Conservation (phyloP, 768 basidiomycete species). For the Dacryopinax spathularia region DNA sequence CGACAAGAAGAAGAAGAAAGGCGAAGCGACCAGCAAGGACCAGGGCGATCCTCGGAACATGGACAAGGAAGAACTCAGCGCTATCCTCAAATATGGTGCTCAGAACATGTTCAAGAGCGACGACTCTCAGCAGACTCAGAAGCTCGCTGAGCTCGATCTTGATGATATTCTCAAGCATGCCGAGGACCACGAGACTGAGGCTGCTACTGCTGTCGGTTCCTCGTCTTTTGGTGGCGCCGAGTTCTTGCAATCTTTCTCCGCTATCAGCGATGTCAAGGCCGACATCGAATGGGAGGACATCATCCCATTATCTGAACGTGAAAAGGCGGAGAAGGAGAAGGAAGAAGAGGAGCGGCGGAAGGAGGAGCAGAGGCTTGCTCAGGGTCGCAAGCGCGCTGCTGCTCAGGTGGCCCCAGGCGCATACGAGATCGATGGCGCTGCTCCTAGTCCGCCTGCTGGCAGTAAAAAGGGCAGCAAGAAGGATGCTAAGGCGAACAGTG, state of each 20-base stretch:
- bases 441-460: slow-evolving; percentile 48
- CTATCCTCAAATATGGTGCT: slow-evolving; percentile 96
- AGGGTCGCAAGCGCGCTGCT: slow-evolving; percentile 21
- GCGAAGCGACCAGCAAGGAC: slow-evolving; percentile 38
- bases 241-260: slow-evolving; percentile 89
- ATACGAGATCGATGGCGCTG: slow-evolving; percentile 74
- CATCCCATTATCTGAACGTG: slow-evolving; percentile 84
- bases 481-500: slow-evolving; percentile 18
- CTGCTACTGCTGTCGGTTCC: slow-evolving; percentile 55
- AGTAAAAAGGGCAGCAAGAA: slow-evolving; percentile 33
- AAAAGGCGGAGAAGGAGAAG: slow-evolving; percentile 69
- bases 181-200: slow-evolving; percentile 91
- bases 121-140: slow-evolving; percentile 79
- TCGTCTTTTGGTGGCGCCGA: slow-evolving; percentile 94
- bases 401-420: slow-evolving; percentile 56
- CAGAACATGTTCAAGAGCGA: slow-evolving; percentile 99
- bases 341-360: slow-evolving; percentile 39
- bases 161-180: slow-evolving; percentile 95
- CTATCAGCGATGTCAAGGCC: slow-evolving; percentile 94
- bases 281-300: slow-evolving; percentile 99
- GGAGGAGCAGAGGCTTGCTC: slow-evolving; percentile 7
- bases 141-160: slow-evolving; percentile 97
- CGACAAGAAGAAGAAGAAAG: slow-evolving; percentile 27
- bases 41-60: slow-evolving; percentile 63
- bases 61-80: slow-evolving; percentile 91